Percentiles rank a stretch among this genome's conserved stretches.
phyloP scores from a whole-genome alignment of 1,139 yeast species.

The Sugiyamaella japonica region DNA sequence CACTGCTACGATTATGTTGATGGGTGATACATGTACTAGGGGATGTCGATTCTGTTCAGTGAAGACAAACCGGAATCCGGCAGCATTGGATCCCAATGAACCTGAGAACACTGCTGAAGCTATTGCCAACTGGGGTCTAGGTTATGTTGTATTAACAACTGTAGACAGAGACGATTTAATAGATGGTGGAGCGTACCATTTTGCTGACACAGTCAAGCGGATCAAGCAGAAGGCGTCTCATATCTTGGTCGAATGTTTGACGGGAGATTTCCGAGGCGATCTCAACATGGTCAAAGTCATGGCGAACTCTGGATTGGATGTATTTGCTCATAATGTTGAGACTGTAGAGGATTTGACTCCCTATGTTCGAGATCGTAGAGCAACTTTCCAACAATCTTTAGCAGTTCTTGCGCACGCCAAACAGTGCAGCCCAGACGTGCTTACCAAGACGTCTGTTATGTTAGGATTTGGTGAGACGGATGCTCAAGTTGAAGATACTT shows the following conservation, averaged over 20 bases:
- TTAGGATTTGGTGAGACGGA: conserved; percentile 96
- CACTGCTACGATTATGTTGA: conserved; percentile 97
- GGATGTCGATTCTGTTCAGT: conserved; percentile 98
- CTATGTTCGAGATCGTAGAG: conserved; percentile 92
- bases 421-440: conserved; percentile 64
- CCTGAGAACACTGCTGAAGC: conserved; percentile 99
- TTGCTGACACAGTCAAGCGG: conserved; percentile 79
- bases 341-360: conserved; percentile 96
- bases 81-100: conserved; percentile 89
- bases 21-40: conserved; percentile 98
- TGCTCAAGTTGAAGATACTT: conserved; percentile 75
- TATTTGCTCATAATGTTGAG: conserved; percentile 95
- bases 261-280: conserved; percentile 96
- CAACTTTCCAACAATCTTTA: conserved; percentile 88
- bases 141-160: conserved; percentile 95
- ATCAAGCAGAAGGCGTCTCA: conserved; percentile 90
- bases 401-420: conserved; percentile 80
- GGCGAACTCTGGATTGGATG: conserved; percentile 88
- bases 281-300: conserved; percentile 74
- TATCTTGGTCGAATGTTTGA: conserved; percentile 85
- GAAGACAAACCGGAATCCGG: conserved; percentile 85
- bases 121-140: conserved; percentile 96
- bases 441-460: conserved; percentile 95
- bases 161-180: conserved; percentile 94
- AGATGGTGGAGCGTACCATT: conserved; percentile 93